phyloP scores from a whole-genome alignment of 768 basidiomycete genomes.

The Tephrocybe sp. region DNA sequence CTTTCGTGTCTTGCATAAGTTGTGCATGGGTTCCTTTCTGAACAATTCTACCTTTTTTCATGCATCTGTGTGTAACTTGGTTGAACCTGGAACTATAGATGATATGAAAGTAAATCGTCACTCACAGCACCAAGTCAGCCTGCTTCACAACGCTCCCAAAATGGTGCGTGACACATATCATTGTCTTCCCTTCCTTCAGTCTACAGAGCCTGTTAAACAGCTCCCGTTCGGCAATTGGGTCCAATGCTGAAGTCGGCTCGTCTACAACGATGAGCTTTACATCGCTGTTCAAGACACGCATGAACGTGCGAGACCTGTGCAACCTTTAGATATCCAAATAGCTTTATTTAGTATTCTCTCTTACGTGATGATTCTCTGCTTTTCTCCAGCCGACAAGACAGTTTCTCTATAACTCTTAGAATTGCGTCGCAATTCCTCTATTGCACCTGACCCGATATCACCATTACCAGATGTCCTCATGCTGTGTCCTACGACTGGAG shows the following conservation, averaged over 20 bases:
- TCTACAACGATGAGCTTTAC: slow-evolving; percentile 52
- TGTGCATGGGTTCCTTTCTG: slow-evolving; percentile 1
- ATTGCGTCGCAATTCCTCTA: slow-evolving; percentile 28
- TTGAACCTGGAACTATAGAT: background rate
- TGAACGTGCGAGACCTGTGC: slow-evolving; percentile 43
- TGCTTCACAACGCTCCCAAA: slow-evolving; percentile 44
- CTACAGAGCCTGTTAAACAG: slow-evolving; percentile 39
- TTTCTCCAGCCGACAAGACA: slow-evolving; percentile 42
- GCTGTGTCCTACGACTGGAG: slow-evolving; percentile 25
- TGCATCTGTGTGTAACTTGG: slow-evolving; percentile 1
- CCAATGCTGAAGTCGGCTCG: slow-evolving; percentile 57
- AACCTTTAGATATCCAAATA: background rate
- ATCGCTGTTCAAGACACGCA: slow-evolving; percentile 35
- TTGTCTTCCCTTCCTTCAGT: slow-evolving; percentile 44
- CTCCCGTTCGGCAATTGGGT: slow-evolving; percentile 49
- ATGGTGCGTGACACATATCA: slow-evolving; percentile 56
- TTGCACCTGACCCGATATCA: slow-evolving; percentile 23
- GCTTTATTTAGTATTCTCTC: slow-evolving; percentile 13
- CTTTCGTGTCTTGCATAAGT: slow-evolving; percentile 1
- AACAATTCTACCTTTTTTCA: slow-evolving; percentile 9
- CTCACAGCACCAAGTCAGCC: background rate
- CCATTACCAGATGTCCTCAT: slow-evolving; percentile 25
- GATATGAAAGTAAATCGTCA: background rate
- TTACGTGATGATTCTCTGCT: slow-evolving; percentile 47
- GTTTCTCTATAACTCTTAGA: slow-evolving; percentile 24